Evolutionary conservation across 176 grass and related monocot species (phyloP), one percentile per base, ranked within the genome.

Genomic region (Oryza punctata): DNA sequence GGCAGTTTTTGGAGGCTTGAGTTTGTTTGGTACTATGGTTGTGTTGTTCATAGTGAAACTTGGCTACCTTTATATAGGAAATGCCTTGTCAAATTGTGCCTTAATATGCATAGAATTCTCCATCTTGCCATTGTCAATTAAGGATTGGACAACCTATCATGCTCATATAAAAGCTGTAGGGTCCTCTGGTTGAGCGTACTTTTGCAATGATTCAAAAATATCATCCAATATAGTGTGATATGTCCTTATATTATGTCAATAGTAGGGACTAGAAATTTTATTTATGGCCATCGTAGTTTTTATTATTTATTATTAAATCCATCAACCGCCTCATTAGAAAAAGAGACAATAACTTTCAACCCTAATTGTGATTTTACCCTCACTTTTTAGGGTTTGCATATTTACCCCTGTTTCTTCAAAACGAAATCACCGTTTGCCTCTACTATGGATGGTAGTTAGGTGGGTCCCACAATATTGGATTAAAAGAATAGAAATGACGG

Each of bases 1-100:
- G 76, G 66, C 59, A 45, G 12, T 29, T 72, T 85, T n/a, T 81
- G 76, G 43, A 72, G 69, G 70, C 61, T 85, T 86, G 40, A 61
- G 29, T 86, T 57, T 85, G 86, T 77, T 63, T 82, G 52, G 6
- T 57, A n/a, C 19, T 57, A 21, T 57, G 82, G 63, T 50, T 85
- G 41, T 49, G 68, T 72, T n/a, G 63, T 82, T 33, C 70, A 26
- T 85, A 57, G 70, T 70, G 65, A 61, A 57, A 75, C 28, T 44
- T 44, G 67, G 35, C 8, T 38, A 10, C 46, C 82, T 89, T 85
- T 92, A 89, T 92, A 89, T 92, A 92, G 90, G 86, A 71, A 76
- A 21, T 46, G 70, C n/a, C 52, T 66, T 91, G 24, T 70, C 15
- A 19, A 85, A 80, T 14, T 85, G 63, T n/a, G 78, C 77, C 54